phyloP scores from a whole-genome alignment of 2,329 filamentous ascomycete genomes.

The Claviceps sp. region DNA sequence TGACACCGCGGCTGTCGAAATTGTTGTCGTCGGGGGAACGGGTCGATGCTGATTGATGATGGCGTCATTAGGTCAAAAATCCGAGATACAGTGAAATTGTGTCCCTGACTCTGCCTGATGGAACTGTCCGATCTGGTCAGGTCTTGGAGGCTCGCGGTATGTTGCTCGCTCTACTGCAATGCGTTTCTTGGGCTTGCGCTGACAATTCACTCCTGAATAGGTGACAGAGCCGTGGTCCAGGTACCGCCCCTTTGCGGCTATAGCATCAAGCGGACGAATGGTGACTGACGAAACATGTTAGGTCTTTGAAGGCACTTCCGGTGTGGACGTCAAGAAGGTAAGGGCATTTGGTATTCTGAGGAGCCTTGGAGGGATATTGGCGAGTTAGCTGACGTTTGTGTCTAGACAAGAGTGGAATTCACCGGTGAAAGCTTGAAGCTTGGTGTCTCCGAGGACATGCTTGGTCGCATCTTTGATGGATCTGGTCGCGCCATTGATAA shows the following conservation, averaged over 20 bases:
- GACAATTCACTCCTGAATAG: conserved; percentile 29
- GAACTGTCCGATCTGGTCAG: conserved; percentile 83
- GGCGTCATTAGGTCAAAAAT: conserved; percentile 69
- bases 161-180: conserved; percentile 1
- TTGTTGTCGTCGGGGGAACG: neutral
- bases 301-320: conserved; percentile 95
- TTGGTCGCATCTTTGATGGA: conserved; percentile 97
- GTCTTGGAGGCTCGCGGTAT: conserved; percentile 94
- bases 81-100: conserved; percentile 97
- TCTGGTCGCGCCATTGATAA: conserved; percentile 98
- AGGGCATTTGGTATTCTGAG: conserved; percentile 12
- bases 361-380: neutral
- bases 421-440: conserved; percentile 95
- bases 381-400: conserved; percentile 12
- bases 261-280: neutral
- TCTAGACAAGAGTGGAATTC: conserved; percentile 90
- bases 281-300: conserved; percentile 26
- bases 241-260: conserved; percentile 33
- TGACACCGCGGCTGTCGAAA: neutral
- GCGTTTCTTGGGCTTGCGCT: neutral
- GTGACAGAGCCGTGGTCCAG: conserved; percentile 89
- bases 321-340: conserved; percentile 99
- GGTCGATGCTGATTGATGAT: conserved; percentile 11
- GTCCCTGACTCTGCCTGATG: conserved; percentile 87
- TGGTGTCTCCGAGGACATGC: conserved; percentile 97